These are phyloP conservation scores for Hibiscus mutabilis DNA, from an alignment of 345 rosid species.

Conservation along the genomic window DNA sequence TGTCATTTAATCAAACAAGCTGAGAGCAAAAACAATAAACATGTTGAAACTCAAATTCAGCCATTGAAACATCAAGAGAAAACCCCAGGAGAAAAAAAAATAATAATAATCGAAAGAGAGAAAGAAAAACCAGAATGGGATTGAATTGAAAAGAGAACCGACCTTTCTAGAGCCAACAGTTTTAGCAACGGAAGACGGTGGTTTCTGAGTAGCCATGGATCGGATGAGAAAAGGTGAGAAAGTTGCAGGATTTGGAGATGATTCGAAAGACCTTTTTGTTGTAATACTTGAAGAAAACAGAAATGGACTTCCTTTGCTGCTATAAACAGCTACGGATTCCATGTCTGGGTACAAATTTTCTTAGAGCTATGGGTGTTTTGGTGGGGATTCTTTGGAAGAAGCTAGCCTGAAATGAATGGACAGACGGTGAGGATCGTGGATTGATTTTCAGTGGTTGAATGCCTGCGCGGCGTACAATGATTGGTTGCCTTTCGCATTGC, in stretches of 20 bases:
- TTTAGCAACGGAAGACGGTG: constrained; percentile 44
- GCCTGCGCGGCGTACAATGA: background rate
- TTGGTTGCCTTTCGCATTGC: background rate
- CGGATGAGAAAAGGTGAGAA: constrained; percentile 29
- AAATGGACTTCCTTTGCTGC: constrained; percentile 17
- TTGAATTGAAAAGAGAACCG: background rate
- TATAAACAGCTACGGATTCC: constrained; percentile 34
- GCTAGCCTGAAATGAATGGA: constrained; percentile 17
- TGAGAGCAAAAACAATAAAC: background rate
- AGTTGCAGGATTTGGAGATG: constrained; percentile 3
- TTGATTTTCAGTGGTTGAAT: background rate
- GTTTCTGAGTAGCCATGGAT: constrained; percentile 74
- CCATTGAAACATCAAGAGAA: background rate
- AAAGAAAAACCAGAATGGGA: background rate
- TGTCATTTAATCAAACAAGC: background rate
- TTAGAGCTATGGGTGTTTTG: background rate
- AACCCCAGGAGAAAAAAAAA: too few species aligned
- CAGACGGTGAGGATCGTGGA: constrained; percentile 7
- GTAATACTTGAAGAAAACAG: constrained; percentile 8
- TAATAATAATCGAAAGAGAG: too few species aligned
- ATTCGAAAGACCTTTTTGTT: background rate
- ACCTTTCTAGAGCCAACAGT: constrained; percentile 57
- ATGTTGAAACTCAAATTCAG: too few species aligned
- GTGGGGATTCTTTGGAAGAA: background rate
- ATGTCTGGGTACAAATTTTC: constrained; percentile 13